Evolutionary conservation across 2,329 filamentous ascomycete genomes (phyloP), one percentile per base, ranked within the genome.

Genomic region (Rhynchosporium agropyri): DNA sequence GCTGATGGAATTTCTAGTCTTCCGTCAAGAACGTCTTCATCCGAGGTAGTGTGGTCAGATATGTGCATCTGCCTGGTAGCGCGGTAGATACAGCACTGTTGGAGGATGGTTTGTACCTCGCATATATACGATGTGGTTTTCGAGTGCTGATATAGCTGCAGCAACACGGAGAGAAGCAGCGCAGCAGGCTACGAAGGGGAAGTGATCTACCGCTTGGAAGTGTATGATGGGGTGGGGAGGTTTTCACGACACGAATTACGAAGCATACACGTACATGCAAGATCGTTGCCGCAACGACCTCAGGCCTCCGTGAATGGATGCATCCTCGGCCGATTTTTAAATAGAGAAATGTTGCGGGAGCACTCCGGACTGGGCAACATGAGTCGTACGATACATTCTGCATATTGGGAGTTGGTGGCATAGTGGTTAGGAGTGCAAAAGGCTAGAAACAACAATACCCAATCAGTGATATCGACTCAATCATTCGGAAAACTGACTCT

Each of bases 21-120:
- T 89, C 87, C 15, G 88, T 90, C 65, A 90, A 89, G 78, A 90
- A 90, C 74, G 87, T 91, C 74, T 91, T 91, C 73, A 90, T 91
- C 67, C 80, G 89, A 74, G 89, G 89, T 4, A 90, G 87, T 69
- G 88, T 91, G 42, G 89, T 91, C 65, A 82, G 89, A 73, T 91
- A 91, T 74, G 87, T 91, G 62, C 86, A 91, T 75, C 74, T 91
- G 64, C 88, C 88, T 8, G 84, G 84, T 12, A 81, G 80, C 56
- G 84, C 85, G 57, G 87, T 91, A 53, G 89, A 91, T 75, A 87
- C 87, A 38, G 85, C 86, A 2, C 73, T 91, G 67, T 76, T 91
- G 69, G 88, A 91, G 76, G 89, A 91, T 79, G 86, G 86, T 86
- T 50, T 46, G 59, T 56, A 40, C 33, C 54, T 42, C 57, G 26